These are phyloP conservation scores for Boletus sp. DNA, from an alignment of 768 basidiomycete species.

Conservation along the genomic window DNA sequence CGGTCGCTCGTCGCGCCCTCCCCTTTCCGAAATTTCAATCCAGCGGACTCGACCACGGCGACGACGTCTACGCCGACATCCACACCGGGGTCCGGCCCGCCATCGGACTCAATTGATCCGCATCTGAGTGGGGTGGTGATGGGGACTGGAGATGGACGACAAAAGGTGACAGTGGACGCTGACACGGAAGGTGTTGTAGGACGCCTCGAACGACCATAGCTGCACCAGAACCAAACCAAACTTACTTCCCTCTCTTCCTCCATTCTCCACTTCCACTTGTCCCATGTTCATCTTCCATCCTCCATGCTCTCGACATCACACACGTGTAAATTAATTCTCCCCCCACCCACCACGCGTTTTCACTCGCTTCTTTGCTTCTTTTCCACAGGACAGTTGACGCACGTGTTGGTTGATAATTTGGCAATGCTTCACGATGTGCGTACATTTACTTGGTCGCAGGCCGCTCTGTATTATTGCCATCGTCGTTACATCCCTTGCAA, in stretches of 20 bases:
- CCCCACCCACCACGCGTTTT: neutral
- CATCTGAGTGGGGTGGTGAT: slow-evolving; percentile 29
- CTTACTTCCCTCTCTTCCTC: neutral
- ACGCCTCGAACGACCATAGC: slow-evolving; percentile 17
- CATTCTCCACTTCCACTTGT: neutral
- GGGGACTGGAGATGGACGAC: slow-evolving; percentile 21
- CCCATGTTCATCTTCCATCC: neutral
- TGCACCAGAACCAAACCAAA: neutral
- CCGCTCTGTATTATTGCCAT: slow-evolving; percentile 8
- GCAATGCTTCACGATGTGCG: neutral
- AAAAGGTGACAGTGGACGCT: slow-evolving; percentile 25
- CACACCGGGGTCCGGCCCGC: slow-evolving; percentile 32
- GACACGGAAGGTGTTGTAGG: slow-evolving; percentile 25
- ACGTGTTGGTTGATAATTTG: neutral
- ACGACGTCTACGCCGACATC: slow-evolving; percentile 34
- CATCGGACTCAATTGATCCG: slow-evolving; percentile 33
- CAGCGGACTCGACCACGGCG: slow-evolving; percentile 28
- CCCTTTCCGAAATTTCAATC: slow-evolving; percentile 46
- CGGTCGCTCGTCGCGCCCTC: slow-evolving; percentile 56
- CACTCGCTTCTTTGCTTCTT: neutral
- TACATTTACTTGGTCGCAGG: slow-evolving; percentile 6
- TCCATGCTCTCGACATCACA: neutral
- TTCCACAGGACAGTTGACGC: neutral
- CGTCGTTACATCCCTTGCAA: neutral
- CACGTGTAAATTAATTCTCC: slow-evolving; percentile 18